A percentile compares a stretch with the other conserved stretches of the same genome.
These are phyloP conservation scores for Anethum foeniculum DNA, from an alignment of 140 eudicot species.

Conservation along the genomic window DNA sequence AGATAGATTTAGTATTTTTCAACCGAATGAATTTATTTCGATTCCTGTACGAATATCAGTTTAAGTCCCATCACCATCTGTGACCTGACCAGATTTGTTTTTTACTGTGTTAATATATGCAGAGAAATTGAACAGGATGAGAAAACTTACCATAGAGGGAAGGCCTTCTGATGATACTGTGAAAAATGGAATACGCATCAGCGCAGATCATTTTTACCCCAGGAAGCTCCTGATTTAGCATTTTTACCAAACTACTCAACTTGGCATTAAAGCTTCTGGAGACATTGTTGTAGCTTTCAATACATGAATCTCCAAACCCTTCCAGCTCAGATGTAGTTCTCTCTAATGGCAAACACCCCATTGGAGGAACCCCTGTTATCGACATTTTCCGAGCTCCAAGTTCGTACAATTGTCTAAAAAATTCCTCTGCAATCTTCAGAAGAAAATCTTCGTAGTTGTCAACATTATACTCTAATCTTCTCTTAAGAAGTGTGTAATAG, in stretches of 20 bases:
- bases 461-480: slow-evolving; percentile 35
- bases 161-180: slow-evolving; percentile 53
- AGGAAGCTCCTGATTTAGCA: slow-evolving; percentile 1
- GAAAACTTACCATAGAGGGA: slow-evolving; percentile 52
- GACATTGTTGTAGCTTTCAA: slow-evolving; percentile 56
- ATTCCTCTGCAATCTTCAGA: slow-evolving; percentile 33
- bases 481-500: slow-evolving; percentile 52
- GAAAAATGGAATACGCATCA: not conserved
- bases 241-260: not conserved
- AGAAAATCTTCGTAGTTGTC: slow-evolving; percentile 53
- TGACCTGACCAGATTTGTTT: not conserved
- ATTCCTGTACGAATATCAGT: not conserved
- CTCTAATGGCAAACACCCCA: slow-evolving; percentile 88
- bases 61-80: not conserved
- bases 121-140: not conserved
- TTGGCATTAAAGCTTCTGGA: slow-evolving; percentile 33
- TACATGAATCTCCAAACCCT: slow-evolving; percentile 49
- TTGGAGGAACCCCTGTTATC: slow-evolving; percentile 77
- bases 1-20: too few relatives aligned
- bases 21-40: not conserved
- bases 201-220: not conserved
- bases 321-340: slow-evolving; percentile 43
- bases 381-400: slow-evolving; percentile 71
- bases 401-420: slow-evolving; percentile 35
- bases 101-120: not conserved